Evolutionary conservation across 345 rosid genomes (phyloP), one percentile per base, ranked within the genome.

Genomic region (Syzygium oleosum): DNA sequence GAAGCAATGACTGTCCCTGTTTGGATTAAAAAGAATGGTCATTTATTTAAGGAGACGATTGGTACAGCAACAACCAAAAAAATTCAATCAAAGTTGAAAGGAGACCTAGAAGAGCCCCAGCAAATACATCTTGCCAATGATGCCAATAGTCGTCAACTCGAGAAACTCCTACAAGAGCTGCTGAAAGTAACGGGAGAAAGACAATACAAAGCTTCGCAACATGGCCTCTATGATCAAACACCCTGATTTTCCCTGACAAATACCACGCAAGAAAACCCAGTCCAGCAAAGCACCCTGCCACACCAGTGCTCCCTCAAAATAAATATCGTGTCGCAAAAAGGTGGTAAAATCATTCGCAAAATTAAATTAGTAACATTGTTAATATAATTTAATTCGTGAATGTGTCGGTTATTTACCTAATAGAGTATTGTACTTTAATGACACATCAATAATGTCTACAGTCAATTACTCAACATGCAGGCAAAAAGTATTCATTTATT

Each of bases 71-170:
- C 4, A 46, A 19, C 41, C 63, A 63, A 9, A 31, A 54, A 85
- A 41, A 56, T 84, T 15, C 34, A 52, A 79, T 17, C 12, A 21
- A 56, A 83, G 38, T 55, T 84, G 41, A 25, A 53, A 84, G 65
- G 52, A 63, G 22, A 95, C 99, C 99, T 88, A 95, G 83, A 87
- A 96, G 87, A 84, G 94, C 98, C 87, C 99, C 99, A 88, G 96
- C 96, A 88, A 96, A 97, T 49, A 96, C 98, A 95, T 97, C 99
- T 92, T 95, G 95, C 99, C 97, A 97, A 80, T 97, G 98, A 93
- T 97, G 99, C 99, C 98, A 93, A 88, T 97, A 97, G 91, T 97
- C 99, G 91, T 95, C 99, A 79, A 97, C 98, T 59, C 98, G 91
- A 63, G 99, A 97, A 88, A 96, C 89, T 84, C 94, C 99, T 49